Conservation (phyloP, 2,329 filamentous ascomycete genomes). For the Lasiodiplodia sp. region DNA sequence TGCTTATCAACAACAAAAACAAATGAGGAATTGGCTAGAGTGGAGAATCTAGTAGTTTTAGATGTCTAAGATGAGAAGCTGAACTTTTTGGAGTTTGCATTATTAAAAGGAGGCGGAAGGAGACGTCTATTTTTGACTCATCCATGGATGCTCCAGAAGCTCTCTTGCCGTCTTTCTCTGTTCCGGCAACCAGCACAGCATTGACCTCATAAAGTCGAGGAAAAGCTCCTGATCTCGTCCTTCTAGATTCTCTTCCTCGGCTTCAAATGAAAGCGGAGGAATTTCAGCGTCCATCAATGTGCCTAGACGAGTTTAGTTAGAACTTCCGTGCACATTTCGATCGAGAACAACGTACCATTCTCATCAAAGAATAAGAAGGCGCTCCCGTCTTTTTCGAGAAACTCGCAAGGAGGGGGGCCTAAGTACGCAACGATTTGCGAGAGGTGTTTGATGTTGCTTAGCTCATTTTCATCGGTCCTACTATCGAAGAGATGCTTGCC, state of each 20-base stretch:
- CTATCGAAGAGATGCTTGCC: conserved; percentile 40
- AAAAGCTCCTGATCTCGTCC: neutral
- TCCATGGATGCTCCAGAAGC: neutral
- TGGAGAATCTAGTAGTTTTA: too few relatives aligned
- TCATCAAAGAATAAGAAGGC: conserved; percentile 5
- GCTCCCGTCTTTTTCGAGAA: neutral
- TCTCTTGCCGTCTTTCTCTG: conserved; percentile 10
- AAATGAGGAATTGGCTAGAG: too few relatives aligned
- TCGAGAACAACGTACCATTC: neutral
- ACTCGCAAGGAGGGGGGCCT: neutral
- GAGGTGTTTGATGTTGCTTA: conserved; percentile 9
- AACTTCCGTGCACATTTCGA: neutral
- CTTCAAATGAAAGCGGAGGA: neutral
- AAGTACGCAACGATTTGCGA: conserved; percentile 16
- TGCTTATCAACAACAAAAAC: too few relatives aligned
- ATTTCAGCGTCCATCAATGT: neutral
- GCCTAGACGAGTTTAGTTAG: neutral
- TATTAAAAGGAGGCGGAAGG: too few relatives aligned
- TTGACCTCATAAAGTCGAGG: neutral
- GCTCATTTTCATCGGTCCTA: conserved; percentile 17
- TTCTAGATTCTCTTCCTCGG: conserved; percentile 8
- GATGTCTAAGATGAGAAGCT: too few relatives aligned
- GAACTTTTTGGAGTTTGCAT: too few relatives aligned
- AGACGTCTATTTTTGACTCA: neutral
- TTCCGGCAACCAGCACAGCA: conserved; percentile 3